These are phyloP conservation scores for Yamadazyma aaseri DNA, from an alignment of 1,139 yeast genomes.

Conservation along the genomic window DNA sequence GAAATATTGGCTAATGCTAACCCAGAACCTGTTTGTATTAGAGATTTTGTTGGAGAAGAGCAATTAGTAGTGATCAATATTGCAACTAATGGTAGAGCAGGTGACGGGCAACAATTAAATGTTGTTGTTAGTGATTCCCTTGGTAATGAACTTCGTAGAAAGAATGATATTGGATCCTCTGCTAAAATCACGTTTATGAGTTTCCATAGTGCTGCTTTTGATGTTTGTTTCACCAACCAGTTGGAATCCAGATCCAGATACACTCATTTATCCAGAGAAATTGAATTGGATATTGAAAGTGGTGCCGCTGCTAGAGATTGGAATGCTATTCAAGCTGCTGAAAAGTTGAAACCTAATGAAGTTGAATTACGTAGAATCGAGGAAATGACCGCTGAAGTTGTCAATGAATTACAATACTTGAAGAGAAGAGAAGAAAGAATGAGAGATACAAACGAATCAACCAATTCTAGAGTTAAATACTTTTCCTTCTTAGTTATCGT, in stretches of 20 bases:
- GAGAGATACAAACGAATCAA: conserved; percentile 95
- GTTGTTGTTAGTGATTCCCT: conserved; percentile 61
- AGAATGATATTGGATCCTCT: conserved; percentile 63
- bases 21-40: conserved; percentile 61
- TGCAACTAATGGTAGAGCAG: conserved; percentile 65
- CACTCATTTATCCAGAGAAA: conserved; percentile 49
- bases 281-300: conserved; percentile 89
- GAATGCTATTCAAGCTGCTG: conserved; percentile 92
- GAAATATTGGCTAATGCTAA: conserved; percentile 37
- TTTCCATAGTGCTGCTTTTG: conserved; percentile 79
- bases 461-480: conserved; percentile 81
- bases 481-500: conserved; percentile 71
- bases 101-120: conserved; percentile 82
- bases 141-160: conserved; percentile 70
- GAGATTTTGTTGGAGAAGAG: conserved; percentile 84
- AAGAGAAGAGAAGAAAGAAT: conserved; percentile 84
- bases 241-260: conserved; percentile 39
- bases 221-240: conserved; percentile 82
- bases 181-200: conserved; percentile 80
- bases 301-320: conserved; percentile 98
- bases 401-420: conserved; percentile 75
- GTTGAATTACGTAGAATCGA: conserved; percentile 82
- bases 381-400: conserved; percentile 79
- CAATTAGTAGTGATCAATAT: conserved; percentile 84
- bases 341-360: conserved; percentile 90